Evolutionary conservation across 176 grass and related monocot species (phyloP), one percentile per base, ranked within the genome.

Genomic region (Guadua angustifolia): DNA sequence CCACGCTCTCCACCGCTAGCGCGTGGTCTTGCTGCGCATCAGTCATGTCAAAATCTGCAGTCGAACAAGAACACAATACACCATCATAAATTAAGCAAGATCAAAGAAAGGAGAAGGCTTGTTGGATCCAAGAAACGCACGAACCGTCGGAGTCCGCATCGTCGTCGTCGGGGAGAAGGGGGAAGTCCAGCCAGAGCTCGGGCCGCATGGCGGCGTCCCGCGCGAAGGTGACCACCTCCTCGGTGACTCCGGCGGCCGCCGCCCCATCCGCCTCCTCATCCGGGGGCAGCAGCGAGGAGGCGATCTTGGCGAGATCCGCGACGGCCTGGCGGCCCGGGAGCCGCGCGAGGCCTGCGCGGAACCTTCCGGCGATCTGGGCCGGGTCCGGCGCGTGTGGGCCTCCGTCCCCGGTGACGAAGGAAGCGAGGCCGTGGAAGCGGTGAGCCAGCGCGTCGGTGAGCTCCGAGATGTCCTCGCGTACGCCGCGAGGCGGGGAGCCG

Each of bases 141-240:
- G 25, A 88, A 90, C 45, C 79, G 43, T 93, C 84, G 65, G 90
- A 91, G 70, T 92, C 89, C 7, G 68, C 80, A n/a, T 89, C 86
- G 17, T 86, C 90, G 47, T 91, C 94, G 33, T 95, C 91, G 14
- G 83, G 84, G 18, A 95, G 87, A 49, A 91, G 68, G 22, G 92
- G 95, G 76, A 95, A 95, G 84, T 98, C 93, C 21, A 98, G 69
- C 95, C 93, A 98, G 32, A 94, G 92, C 89, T 91, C 93, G 61
- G 85, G 93, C 83, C 94, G 83, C 89, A 90, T 91, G 2, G 95
- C 90, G 21, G 94, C 89, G 75, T 95, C 88, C n/a, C 90, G 86
- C 51, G 88, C 93, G 86, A 98, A 95, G 17, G 84, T 64, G 80
- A 95, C 45, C 7, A 92, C 95, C 76, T 95, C 93, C 63, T 98